phyloP scores from a whole-genome alignment of 2,329 filamentous ascomycete species.

The Beauveria bassiana region DNA sequence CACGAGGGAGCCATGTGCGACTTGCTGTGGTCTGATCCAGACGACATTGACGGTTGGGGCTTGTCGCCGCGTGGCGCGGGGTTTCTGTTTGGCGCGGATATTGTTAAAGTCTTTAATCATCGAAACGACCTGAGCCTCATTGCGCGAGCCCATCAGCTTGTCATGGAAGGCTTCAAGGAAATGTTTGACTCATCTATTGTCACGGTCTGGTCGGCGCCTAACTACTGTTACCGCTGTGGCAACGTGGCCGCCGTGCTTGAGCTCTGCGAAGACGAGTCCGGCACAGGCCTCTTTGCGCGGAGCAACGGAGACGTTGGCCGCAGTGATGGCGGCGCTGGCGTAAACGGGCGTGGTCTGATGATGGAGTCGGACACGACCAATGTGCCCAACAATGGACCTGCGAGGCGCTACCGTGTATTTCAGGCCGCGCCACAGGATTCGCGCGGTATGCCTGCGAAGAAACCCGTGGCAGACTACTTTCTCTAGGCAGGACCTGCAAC shows the following conservation, averaged over 20 bases:
- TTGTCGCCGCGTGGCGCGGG: slow-evolving; percentile 88
- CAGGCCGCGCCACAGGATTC: slow-evolving; percentile 95
- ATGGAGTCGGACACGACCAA: slow-evolving; percentile 34
- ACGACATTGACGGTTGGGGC: slow-evolving; percentile 97
- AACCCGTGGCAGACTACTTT: slow-evolving; percentile 96
- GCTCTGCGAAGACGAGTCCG: slow-evolving; percentile 78
- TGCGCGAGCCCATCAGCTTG: slow-evolving; percentile 89
- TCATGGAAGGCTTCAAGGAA: slow-evolving; percentile 99
- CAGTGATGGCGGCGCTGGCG: slow-evolving; percentile 33
- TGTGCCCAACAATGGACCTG: slow-evolving; percentile 56
- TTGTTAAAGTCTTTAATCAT: slow-evolving; percentile 94
- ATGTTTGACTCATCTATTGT: slow-evolving; percentile 97
- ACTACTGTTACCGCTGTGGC: slow-evolving; percentile 93
- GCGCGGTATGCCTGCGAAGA: slow-evolving; percentile 97
- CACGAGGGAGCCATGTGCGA: slow-evolving; percentile 99
- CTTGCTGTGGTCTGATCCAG: slow-evolving; percentile 93
- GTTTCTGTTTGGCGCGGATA: slow-evolving; percentile 91
- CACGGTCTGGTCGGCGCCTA: slow-evolving; percentile 96
- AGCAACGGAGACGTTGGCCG: slow-evolving; percentile 63
- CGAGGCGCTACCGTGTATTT: slow-evolving; percentile 87
- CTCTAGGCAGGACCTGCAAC: slow-evolving; percentile 38
- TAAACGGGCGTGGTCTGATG: slow-evolving; percentile 34
- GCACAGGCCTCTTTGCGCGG: slow-evolving; percentile 59
- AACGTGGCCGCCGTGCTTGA: slow-evolving; percentile 95
- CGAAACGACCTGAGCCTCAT: slow-evolving; percentile 87